Percentiles rank a stretch among this genome's conserved stretches.
Evolutionary conservation across 1,139 yeast species (phyloP).

Genomic region (Tardiomyces digboiensis): DNA sequence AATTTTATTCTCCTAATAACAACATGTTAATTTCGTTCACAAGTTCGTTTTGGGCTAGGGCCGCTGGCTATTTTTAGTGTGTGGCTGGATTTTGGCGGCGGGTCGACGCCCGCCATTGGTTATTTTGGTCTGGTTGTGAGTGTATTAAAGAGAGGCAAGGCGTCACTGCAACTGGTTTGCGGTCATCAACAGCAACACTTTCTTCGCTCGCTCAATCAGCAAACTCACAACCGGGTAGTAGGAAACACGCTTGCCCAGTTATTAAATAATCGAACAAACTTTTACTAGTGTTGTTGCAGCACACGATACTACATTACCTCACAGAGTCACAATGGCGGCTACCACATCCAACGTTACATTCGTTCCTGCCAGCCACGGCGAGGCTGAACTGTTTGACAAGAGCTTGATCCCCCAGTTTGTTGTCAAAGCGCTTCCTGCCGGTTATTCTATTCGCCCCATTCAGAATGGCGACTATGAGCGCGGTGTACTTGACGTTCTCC

Average conservation of each 20-base stretch:
- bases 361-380: neutral
- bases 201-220: no score
- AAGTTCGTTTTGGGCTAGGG: no score
- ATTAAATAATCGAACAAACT: no score
- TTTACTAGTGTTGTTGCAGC: no score
- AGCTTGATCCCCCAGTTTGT: slow-evolving; percentile 20
- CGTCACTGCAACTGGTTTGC: no score
- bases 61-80: neutral
- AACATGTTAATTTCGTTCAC: no score
- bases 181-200: no score
- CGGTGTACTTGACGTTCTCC: slow-evolving; percentile 41
- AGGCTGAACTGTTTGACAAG: slow-evolving; percentile 15
- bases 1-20: no score
- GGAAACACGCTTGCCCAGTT: no score
- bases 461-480: slow-evolving; percentile 36
- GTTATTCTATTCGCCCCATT: slow-evolving; percentile 43
- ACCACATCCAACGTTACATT: neutral
- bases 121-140: neutral
- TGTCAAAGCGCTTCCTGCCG: slow-evolving; percentile 34
- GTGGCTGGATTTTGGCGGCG: neutral
- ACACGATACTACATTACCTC: no score
- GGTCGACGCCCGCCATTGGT: neutral
- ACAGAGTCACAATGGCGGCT: neutral
- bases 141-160: neutral
- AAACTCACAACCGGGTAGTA: no score